A percentile compares a stretch with the other conserved stretches of the same genome.
These are phyloP conservation scores for Bisporella sp. DNA, from an alignment of 2,329 filamentous ascomycete species.

Conservation along the genomic window DNA sequence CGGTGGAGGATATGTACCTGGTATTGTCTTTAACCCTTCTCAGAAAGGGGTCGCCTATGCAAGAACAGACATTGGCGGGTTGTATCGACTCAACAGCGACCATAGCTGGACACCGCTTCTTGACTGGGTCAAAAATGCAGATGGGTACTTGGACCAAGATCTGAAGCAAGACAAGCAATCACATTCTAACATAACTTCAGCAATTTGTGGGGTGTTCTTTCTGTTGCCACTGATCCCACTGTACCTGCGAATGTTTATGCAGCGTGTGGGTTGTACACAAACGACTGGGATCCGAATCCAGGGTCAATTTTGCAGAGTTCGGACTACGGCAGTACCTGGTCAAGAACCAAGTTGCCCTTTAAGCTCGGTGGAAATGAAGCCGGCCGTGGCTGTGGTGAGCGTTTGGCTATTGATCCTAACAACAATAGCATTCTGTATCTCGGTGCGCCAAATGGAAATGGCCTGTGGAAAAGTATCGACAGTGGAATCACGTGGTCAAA, in stretches of 20 bases:
- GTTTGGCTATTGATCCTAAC: conserved; percentile 50
- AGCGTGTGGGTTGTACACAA: conserved; percentile 53
- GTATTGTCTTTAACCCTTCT: too few species aligned
- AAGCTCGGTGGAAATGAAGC: conserved; percentile 58
- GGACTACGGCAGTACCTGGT: conserved; percentile 48
- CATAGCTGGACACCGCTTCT: too few species aligned
- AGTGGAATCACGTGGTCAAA: conserved; percentile 44
- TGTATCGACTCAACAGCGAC: too few species aligned
- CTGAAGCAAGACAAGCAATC: too few species aligned
- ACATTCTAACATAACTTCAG: too few species aligned
- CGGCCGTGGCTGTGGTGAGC: conserved; percentile 48
- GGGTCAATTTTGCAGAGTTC: conserved; percentile 45
- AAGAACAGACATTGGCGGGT: too few species aligned
- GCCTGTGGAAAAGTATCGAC: conserved; percentile 51
- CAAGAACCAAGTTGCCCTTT: conserved; percentile 42
- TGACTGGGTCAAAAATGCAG: too few species aligned
- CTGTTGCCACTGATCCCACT: conserved; percentile 47
- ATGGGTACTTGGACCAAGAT: too few species aligned
- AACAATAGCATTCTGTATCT: conserved; percentile 51
- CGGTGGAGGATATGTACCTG: too few species aligned
- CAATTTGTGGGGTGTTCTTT: conserved; percentile 45
- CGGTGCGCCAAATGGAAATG: conserved; percentile 50
- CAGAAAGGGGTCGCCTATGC: too few species aligned
- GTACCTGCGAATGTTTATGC: conserved; percentile 45
- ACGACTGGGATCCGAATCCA: conserved; percentile 48